phyloP scores from a whole-genome alignment of 1,139 yeast genomes.

The Hansenula lynferdii region DNA sequence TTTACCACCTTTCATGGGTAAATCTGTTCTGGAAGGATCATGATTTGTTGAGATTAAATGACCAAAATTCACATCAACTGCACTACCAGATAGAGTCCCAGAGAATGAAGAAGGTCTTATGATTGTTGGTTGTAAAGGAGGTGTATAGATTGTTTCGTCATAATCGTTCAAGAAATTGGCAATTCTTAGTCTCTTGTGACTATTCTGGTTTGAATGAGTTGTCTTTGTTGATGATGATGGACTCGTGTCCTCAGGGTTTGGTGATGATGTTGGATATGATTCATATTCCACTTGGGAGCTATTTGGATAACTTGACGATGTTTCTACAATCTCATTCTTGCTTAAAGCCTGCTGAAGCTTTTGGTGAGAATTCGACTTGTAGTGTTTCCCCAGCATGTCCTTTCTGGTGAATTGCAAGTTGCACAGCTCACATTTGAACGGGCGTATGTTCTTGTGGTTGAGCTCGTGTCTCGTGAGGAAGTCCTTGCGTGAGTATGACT shows the following conservation, averaged over 20 bases:
- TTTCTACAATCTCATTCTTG: not conserved
- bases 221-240: not conserved
- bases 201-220: too few relatives aligned
- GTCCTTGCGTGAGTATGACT: not conserved
- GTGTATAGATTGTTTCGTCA: constrained; percentile 1
- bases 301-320: not conserved
- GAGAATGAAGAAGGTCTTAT: constrained; percentile 1
- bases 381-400: constrained; percentile 1
- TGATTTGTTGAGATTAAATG: not conserved
- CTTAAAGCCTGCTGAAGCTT: not conserved
- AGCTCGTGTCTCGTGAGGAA: not conserved
- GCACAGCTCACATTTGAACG: not conserved
- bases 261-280: not conserved
- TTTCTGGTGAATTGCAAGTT: not conserved
- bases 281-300: not conserved
- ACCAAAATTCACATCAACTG: constrained; percentile 2
- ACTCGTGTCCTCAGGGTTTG: not conserved
- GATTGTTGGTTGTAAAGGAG: constrained; percentile 1
- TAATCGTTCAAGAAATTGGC: constrained; percentile 1
- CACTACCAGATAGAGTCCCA: not conserved
- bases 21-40: not conserved
- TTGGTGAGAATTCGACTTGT: not conserved
- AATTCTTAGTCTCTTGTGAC: not conserved
- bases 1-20: not conserved
- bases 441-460: not conserved